Base-by-base conservation (phyloP, 106 monocot genomes). In the Acorus gramineus region DNA sequence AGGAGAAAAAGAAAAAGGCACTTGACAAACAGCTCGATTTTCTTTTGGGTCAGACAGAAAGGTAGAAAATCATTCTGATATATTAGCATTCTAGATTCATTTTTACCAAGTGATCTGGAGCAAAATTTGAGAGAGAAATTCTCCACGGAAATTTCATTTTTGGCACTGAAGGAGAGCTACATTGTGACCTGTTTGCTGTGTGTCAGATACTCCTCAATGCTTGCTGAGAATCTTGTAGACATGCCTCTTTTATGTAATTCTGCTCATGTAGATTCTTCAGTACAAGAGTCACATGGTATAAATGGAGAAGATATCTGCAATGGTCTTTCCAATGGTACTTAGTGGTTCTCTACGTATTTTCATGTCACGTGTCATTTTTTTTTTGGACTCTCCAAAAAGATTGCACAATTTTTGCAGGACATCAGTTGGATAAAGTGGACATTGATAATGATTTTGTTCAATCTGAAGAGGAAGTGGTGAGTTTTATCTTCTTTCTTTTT, bases 11-110 rank as follows among this genome's bases (percentile, higher is more conserved):
- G 85, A 98, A 92, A 69, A 92, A 85, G 72, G 77, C 88, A 74
- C 80, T 98, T 65, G 98, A 98, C 76, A 98, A 92, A 69, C 98
- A 98, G 50, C 92, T 98, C 79, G 85, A 89, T 73, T 98, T 92
- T 81, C 98, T 98, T 77, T 77, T 98, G 58, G 98, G 88, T 12
- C 98, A 98, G 69, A 98, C 98, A 59, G 98, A 98, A 76, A 98
- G 98, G 98, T 92, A 50, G n/a, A 28, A 28, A 28, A 28, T 28
- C 28, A 28, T 28, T 28, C 28, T 28, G 28, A 28, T 28, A 28
- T 28, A 28, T 28, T 28, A 28, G 28, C 28, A 28, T 28, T 28
- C 28, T 28, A 28, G 28, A 28, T 28, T 28, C 28, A 28, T 28
- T 28, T 28, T 28, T 28, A 28, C 1, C 28, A 28, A 28, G 28